phyloP scores from a whole-genome alignment of 2,329 filamentous ascomycete species.

The Apiospora koreana region DNA sequence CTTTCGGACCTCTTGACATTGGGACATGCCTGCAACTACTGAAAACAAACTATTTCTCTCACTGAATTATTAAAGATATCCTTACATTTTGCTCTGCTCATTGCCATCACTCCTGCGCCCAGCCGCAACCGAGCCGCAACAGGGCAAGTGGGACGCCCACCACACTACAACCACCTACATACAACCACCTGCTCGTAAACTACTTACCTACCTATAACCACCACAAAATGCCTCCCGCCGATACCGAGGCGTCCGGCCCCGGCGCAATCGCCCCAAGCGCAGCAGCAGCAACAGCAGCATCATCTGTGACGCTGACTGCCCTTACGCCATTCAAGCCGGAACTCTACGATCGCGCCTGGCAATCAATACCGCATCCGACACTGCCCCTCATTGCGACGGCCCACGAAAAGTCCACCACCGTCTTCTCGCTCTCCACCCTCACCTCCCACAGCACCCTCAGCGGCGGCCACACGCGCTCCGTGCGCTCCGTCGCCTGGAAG shows the following conservation, averaged over 20 bases:
- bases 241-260: slow-evolving; percentile 7
- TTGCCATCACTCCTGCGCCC: background rate
- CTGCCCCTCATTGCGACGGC: slow-evolving; percentile 88
- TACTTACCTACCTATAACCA: no score
- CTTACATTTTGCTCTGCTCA: background rate
- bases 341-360: slow-evolving; percentile 77
- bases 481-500: slow-evolving; percentile 89
- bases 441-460: slow-evolving; percentile 76
- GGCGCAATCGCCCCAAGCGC: background rate
- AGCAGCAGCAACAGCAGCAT: background rate
- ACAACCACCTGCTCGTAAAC: no score
- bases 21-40: background rate
- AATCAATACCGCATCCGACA: slow-evolving; percentile 79
- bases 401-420: slow-evolving; percentile 81
- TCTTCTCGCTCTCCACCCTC: slow-evolving; percentile 85
- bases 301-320: slow-evolving; percentile 40
- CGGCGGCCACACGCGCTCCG: slow-evolving; percentile 86
- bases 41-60: background rate
- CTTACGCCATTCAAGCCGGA: slow-evolving; percentile 55
- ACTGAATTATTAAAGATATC: no score
- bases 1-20: background rate
- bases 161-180: background rate
- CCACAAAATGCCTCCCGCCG: background rate
- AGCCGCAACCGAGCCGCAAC: background rate
- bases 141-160: background rate